Evolutionary conservation across 202 grass and related monocot genomes (phyloP).

Genomic region (Elaeis oleifera): DNA sequence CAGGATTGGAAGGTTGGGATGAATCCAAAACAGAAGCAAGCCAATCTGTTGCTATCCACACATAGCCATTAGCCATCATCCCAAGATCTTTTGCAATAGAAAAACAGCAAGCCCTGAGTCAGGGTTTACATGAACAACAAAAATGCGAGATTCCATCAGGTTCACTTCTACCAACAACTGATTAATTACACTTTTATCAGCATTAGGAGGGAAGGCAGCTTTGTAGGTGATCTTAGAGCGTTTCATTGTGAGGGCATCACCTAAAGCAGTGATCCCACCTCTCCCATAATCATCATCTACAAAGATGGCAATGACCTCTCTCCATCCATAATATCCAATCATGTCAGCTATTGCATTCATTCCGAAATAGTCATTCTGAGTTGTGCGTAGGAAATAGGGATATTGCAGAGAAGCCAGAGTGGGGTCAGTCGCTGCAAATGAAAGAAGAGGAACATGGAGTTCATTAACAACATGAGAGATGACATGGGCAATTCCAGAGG

Average conservation of each 20-base stretch:
- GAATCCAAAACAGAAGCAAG: conserved; percentile 66
- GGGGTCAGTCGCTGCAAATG: conserved; percentile 73
- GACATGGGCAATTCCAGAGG: conserved; percentile 73
- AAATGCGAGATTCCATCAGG: conserved; percentile 70
- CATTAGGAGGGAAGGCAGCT: conserved; percentile 50
- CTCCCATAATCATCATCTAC: conserved; percentile 84
- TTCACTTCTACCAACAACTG: conserved; percentile 60
- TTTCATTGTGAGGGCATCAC: conserved; percentile 51
- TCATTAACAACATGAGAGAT: conserved; percentile 70
- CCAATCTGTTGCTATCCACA: conserved; percentile 96
- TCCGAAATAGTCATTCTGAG: too few species aligned
- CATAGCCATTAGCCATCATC: conserved; percentile 86
- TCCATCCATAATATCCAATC: conserved; percentile 50
- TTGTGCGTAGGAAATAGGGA: too few species aligned
- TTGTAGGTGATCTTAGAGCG: conserved; percentile 66
- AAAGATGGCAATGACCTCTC: conserved; percentile 76
- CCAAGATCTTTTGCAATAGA: conserved; percentile 65
- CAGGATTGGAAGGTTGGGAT: conserved; percentile 30
- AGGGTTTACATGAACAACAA: conserved; percentile 84
- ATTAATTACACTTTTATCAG: conserved; percentile 31
- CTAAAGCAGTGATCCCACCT: conserved; percentile 62
- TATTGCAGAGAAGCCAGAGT: conserved; percentile 19
- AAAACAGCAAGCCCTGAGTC: conserved; percentile 60
- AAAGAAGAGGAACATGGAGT: conserved; percentile 69
- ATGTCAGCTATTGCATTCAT: too few species aligned